Evolutionary conservation across 2,329 filamentous ascomycete species (phyloP).

Genomic region (Cercospora brassicicola): DNA sequence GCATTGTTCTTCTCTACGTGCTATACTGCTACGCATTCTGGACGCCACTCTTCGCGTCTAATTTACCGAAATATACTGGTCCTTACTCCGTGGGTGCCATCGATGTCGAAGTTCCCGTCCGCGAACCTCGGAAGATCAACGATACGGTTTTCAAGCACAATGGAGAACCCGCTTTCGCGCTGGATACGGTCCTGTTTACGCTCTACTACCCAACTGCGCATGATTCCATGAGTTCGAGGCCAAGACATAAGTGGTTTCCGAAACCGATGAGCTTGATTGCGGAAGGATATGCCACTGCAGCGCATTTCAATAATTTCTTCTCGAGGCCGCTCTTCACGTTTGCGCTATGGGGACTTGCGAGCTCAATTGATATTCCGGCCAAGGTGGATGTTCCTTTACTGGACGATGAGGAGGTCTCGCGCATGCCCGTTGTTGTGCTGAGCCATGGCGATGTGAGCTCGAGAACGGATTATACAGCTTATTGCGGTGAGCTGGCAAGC

Average conservation of each 20-base stretch:
- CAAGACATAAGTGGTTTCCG: conserved; percentile 45
- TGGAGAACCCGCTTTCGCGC: conserved; percentile 42
- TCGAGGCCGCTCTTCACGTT: conserved; percentile 41
- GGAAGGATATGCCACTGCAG: conserved; percentile 45
- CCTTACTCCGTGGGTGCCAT: conserved; percentile 44
- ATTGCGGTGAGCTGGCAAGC: conserved; percentile 46
- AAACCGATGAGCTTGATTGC: conserved; percentile 45
- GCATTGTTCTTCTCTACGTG: conserved; percentile 30
- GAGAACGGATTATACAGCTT: conserved; percentile 47
- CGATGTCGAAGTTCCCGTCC: conserved; percentile 41
- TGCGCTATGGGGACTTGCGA: conserved; percentile 43
- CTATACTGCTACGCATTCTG: conserved; percentile 43
- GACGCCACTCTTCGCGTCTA: conserved; percentile 43
- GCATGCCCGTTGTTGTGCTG: conserved; percentile 44
- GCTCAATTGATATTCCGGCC: conserved; percentile 44
- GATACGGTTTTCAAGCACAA: conserved; percentile 40
- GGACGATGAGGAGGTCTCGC: conserved; percentile 9
- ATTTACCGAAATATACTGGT: conserved; percentile 45
- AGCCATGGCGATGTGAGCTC: conserved; percentile 48
- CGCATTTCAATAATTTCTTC: conserved; percentile 39
- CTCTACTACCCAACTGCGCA: conserved; percentile 44
- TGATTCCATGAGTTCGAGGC: conserved; percentile 26
- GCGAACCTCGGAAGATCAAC: conserved; percentile 37
- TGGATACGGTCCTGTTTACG: conserved; percentile 45
- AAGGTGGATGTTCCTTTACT: conserved; percentile 40